Percentiles rank a stretch among this genome's conserved stretches.
Conservation (phyloP, 495 filamentous ascomycete species). For the Hypoxylon intermedium region DNA sequence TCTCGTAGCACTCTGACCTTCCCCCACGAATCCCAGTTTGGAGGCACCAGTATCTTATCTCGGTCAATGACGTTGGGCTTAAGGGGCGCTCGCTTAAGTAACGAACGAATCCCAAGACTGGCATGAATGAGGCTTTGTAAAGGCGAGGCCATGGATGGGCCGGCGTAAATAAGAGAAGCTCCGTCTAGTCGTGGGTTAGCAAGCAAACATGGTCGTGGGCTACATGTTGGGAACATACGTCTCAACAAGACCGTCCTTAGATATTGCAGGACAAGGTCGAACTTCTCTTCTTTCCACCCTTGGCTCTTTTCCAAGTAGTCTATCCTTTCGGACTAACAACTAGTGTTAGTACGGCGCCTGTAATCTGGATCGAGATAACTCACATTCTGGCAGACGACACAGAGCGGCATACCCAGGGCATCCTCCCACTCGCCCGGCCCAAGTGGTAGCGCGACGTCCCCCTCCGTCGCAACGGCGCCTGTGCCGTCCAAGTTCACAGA, state of each 20-base stretch:
- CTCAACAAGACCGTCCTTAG: constrained; percentile 84
- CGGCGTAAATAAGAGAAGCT: constrained; percentile 88
- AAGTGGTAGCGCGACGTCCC: constrained; percentile 74
- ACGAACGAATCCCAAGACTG: constrained; percentile 86
- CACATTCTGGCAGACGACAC: constrained; percentile 93
- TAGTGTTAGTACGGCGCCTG: constrained; percentile 38
- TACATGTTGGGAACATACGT: constrained; percentile 61
- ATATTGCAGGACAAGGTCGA: constrained; percentile 90
- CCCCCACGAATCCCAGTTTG: constrained; percentile 98
- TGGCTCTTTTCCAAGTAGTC: constrained; percentile 85
- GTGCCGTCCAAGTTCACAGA: constrained; percentile 58
- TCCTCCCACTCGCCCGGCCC: constrained; percentile 96
- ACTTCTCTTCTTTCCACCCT: constrained; percentile 91
- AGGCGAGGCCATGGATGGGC: constrained; percentile 77
- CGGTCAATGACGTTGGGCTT: constrained; percentile 96
- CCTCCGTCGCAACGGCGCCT: constrained; percentile 54
- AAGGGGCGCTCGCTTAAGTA: constrained; percentile 78
- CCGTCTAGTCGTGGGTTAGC: constrained; percentile 67
- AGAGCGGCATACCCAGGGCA: constrained; percentile 84
- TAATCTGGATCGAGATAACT: constrained; percentile 34
- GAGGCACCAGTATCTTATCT: constrained; percentile 91
- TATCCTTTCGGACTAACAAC: constrained; percentile 79
- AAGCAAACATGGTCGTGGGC: not conserved
- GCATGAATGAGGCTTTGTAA: constrained; percentile 86
- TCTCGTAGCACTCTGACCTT: constrained; percentile 95